phyloP scores from a whole-genome alignment of 768 basidiomycete species.

The Xerocomellus intermedius region DNA sequence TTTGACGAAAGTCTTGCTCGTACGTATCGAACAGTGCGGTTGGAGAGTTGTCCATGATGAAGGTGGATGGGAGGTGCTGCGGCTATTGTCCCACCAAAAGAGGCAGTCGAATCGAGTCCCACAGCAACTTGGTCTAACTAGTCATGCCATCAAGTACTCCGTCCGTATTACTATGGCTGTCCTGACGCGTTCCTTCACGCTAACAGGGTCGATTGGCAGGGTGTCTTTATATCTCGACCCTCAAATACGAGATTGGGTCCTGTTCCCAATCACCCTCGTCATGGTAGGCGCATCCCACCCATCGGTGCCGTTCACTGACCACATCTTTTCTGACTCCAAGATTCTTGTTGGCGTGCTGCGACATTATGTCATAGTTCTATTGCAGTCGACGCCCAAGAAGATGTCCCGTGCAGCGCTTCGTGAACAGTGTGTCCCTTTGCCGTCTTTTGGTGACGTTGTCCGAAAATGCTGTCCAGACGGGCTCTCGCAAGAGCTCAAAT shows the following conservation, averaged over 20 bases:
- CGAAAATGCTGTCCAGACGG: constrained; percentile 40
- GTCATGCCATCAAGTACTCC: constrained; percentile 39
- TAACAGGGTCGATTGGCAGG: constrained; percentile 27
- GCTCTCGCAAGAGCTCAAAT: constrained; percentile 81
- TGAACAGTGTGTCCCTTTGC: constrained; percentile 73
- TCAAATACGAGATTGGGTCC: constrained; percentile 90
- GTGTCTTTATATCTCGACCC: constrained; percentile 81
- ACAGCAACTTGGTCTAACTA: constrained; percentile 4
- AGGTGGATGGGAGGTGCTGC: constrained; percentile 13
- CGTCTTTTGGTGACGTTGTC: not conserved
- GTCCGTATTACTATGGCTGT: constrained; percentile 18
- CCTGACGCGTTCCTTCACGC: not conserved
- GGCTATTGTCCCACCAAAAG: constrained; percentile 19
- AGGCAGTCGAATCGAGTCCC: constrained; percentile 20
- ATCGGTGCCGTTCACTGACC: not conserved
- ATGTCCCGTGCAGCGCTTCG: constrained; percentile 73
- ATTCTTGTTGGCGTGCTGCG: constrained; percentile 90
- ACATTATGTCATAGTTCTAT: constrained; percentile 86
- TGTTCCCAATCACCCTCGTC: constrained; percentile 95
- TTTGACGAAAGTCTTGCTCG: constrained; percentile 87
- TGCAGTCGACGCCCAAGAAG: constrained; percentile 84
- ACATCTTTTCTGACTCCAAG: constrained; percentile 38
- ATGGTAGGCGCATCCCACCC: constrained; percentile 60
- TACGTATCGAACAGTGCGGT: constrained; percentile 89
- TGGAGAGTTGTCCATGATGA: constrained; percentile 75